Evolutionary conservation across 352 stramenopile species (phyloP).

Genomic region (Pythium utonaiense): DNA sequence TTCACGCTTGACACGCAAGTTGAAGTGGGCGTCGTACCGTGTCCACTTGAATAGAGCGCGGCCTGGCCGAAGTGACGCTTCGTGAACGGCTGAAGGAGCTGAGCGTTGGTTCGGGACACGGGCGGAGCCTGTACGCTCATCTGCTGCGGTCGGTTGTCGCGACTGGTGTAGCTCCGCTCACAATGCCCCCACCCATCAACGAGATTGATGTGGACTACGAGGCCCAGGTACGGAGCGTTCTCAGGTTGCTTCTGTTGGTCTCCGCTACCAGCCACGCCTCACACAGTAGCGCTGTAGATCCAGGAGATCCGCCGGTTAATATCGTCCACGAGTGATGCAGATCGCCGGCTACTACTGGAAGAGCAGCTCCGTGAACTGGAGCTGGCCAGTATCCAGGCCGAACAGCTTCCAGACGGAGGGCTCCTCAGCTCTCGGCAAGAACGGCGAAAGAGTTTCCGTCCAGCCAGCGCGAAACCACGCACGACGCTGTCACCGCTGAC

Average conservation of each 20-base stretch:
- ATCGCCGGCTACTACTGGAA: conserved; percentile 52
- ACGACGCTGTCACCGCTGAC: conserved; percentile 47
- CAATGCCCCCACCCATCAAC: conserved; percentile 60
- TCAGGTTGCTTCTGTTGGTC: not conserved
- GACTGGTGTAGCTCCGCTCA: not conserved
- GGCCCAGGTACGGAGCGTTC: conserved; percentile 35
- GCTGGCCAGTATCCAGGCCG: conserved; percentile 44
- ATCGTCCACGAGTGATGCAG: conserved; percentile 59
- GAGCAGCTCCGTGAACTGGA: conserved; percentile 70
- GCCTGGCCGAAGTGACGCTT: not conserved
- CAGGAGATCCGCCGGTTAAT: conserved; percentile 77
- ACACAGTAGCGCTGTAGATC: conserved; percentile 33
- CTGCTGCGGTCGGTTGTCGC: not conserved
- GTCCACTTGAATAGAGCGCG: not conserved
- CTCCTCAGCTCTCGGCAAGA: conserved; percentile 12
- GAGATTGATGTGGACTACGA: conserved; percentile 69
- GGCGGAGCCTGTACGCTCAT: not conserved
- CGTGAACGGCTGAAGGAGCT: not conserved
- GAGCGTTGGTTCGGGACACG: not conserved
- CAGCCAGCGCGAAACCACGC: conserved; percentile 60
- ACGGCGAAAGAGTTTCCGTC: conserved; percentile 69
- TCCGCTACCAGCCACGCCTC: not conserved
- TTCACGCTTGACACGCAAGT: conserved; percentile 1
- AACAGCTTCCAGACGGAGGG: conserved; percentile 21
- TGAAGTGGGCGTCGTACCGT: conserved; percentile 14